phyloP scores from a whole-genome alignment of 495 filamentous ascomycete genomes.

The Penicillium longicatenatum region DNA sequence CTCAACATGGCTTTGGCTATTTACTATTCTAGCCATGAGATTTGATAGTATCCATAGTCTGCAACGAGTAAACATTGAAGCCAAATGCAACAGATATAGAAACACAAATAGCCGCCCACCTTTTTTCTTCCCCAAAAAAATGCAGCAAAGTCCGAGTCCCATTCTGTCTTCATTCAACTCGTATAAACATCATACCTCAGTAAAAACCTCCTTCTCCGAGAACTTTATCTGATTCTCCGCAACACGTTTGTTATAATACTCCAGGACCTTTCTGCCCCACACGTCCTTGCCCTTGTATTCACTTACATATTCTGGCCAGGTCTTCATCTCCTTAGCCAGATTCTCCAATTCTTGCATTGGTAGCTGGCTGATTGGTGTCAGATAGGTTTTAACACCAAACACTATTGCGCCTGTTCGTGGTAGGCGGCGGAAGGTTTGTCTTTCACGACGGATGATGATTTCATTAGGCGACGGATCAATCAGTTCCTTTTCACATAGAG shows the following conservation, averaged over 20 bases:
- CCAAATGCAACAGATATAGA: neutral
- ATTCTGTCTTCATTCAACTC: neutral
- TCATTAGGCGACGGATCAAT: conserved; percentile 36
- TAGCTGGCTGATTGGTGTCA: conserved; percentile 49
- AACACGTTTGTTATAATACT: conserved; percentile 40
- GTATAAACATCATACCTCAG: conserved; percentile 3
- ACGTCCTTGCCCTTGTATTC: conserved; percentile 54
- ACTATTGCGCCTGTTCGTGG: conserved; percentile 49
- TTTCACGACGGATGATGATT: conserved; percentile 53
- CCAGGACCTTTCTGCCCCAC: conserved; percentile 49
- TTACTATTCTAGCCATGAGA: too few relatives aligned
- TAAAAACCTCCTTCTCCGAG: conserved; percentile 16
- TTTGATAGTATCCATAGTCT: too few relatives aligned
- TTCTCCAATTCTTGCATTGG: conserved; percentile 46
- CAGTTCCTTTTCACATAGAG: conserved; percentile 37
- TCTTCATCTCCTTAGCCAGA: conserved; percentile 49
- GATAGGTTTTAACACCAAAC: conserved; percentile 57
- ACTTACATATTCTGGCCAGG: conserved; percentile 55
- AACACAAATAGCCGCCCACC: conserved; percentile 37
- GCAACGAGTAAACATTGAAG: neutral
- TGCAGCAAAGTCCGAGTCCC: conserved; percentile 3
- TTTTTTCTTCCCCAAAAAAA: conserved; percentile 29
- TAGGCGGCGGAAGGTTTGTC: conserved; percentile 57
- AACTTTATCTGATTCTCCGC: conserved; percentile 22
- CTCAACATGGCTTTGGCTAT: too few relatives aligned